Base-by-base conservation (phyloP, 805 yeast genomes). In the Cyberlindnera xylosilytica region DNA sequence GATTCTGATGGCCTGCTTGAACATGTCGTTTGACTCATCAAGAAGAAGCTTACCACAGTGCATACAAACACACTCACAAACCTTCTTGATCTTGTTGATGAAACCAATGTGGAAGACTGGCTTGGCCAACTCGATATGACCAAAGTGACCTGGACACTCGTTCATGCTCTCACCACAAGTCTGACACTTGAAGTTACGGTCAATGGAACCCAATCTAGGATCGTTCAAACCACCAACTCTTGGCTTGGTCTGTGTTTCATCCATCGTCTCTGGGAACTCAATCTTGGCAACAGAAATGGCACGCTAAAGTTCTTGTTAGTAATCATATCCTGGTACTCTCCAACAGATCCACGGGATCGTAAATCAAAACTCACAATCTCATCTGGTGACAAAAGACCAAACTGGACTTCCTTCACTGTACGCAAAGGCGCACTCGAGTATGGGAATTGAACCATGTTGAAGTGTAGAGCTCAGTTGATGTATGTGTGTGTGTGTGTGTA, bases 91-190 rank as follows among this genome's bases (percentile, higher is more conserved):
- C 62, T 87, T 91, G 36, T 95, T 78, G 58, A 93, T 81, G 66
- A 88, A 93, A 36, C 96, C 99, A 64, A 93, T 88, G 65, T 93
- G 99, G 69, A 93, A 93, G 29, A 93, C 99, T 12, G 99, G 99
- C 63, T 91, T 93, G 27, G 99, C 98, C 52, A 93, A 74, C 63
- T 93, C 99, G 48, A 93, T 93, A 62, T 93, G 99, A 54, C 99
- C 99, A 68, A 93, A 93, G 70, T 93, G 99, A 46, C 99, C 99
- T 1, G 98, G 98, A 68, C 99, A 93, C 64, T 93, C 98, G 47
- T 91, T 87, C 97, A 93, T 93, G 57, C 91, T 97, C 66, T 93
- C 99, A 58, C 97, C 95, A 75, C 99, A 93, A 19, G 99, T 93
- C 73, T 91, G 98, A 74, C 99, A 93, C 71, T 87, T 88, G 75